Conservation (phyloP, 1,284 basidiomycete species). For the Trametes versicolor region DNA sequence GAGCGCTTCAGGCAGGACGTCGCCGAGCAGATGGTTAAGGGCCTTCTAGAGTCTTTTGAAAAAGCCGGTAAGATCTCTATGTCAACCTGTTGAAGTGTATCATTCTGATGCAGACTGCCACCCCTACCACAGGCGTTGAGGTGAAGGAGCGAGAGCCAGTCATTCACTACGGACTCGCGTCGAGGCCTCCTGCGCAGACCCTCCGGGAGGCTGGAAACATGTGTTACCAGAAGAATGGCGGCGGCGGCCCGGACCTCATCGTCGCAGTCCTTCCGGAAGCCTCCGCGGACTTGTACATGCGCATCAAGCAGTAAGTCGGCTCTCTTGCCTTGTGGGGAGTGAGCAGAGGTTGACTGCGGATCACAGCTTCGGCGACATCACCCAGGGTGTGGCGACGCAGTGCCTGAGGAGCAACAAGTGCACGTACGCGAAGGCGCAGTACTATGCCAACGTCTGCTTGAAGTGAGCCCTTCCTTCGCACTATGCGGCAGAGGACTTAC, state of each 20-base stretch:
- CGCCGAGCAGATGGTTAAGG: conserved; percentile 60
- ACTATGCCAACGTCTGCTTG: conserved; percentile 81
- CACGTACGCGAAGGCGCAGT: conserved; percentile 70
- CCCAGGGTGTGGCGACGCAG: conserved; percentile 73
- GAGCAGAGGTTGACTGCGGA: conserved; percentile 5
- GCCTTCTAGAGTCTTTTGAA: conserved; percentile 55
- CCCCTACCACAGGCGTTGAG: conserved; percentile 55
- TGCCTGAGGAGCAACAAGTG: conserved; percentile 75
- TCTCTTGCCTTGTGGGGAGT: not conserved
- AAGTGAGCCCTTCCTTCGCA: conserved; percentile 58
- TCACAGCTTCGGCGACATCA: conserved; percentile 30
- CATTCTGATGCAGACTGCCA: not conserved
- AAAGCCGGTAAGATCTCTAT: conserved; percentile 61
- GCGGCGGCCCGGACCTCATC: conserved; percentile 60
- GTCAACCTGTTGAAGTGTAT: not conserved
- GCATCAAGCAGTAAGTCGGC: conserved; percentile 74
- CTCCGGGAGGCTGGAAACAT: conserved; percentile 57
- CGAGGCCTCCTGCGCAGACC: conserved; percentile 62
- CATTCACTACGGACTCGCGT: conserved; percentile 61
- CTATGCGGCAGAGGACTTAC: conserved; percentile 9
- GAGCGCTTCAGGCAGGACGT: conserved; percentile 57
- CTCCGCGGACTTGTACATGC: conserved; percentile 77
- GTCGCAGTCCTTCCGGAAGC: conserved; percentile 78
- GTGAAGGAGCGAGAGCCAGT: conserved; percentile 54
- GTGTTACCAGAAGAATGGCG: conserved; percentile 49